A percentile compares a stretch with the other conserved stretches of the same genome.
phyloP scores from a whole-genome alignment of 2,329 filamentous ascomycete genomes.

The Lasiodiplodia sp. region DNA sequence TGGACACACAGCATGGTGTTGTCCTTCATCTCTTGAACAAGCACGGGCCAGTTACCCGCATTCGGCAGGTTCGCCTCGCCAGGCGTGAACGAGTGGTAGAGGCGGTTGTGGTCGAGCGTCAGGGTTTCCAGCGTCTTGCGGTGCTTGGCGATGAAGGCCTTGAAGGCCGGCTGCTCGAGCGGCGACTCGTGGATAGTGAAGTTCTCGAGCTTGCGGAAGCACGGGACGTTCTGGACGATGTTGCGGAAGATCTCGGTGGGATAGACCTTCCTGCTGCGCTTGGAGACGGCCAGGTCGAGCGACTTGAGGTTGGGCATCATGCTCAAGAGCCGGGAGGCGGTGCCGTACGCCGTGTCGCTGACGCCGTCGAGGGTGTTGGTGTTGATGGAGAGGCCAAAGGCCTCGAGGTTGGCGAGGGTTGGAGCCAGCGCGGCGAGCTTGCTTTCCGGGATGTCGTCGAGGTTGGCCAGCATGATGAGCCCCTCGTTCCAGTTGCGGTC shows the following conservation, averaged over 20 bases:
- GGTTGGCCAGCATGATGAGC: background rate
- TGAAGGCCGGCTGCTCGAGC: background rate
- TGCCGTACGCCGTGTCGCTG: background rate
- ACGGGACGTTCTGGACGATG: background rate
- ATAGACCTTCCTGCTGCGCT: background rate
- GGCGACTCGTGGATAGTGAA: background rate
- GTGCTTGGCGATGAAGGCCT: too few species aligned
- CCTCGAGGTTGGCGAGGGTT: background rate
- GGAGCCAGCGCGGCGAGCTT: background rate
- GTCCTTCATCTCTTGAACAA: background rate
- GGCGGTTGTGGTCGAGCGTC: background rate
- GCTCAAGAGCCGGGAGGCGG: background rate
- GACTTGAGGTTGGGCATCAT: background rate
- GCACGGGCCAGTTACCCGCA: background rate
- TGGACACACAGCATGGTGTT: background rate
- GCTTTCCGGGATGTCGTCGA: background rate
- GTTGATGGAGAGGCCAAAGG: background rate
- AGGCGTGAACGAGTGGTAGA: background rate
- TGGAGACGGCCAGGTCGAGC: background rate
- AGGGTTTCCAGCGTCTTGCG: background rate
- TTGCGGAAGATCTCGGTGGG: background rate
- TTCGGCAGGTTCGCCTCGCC: background rate
- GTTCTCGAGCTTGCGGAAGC: background rate
- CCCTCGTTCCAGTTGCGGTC: background rate
- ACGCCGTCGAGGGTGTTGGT: constrained; percentile 2